These are phyloP conservation scores for Dioscorea zingiberensis DNA, from an alignment of 106 monocot genomes.

Conservation along the genomic window DNA sequence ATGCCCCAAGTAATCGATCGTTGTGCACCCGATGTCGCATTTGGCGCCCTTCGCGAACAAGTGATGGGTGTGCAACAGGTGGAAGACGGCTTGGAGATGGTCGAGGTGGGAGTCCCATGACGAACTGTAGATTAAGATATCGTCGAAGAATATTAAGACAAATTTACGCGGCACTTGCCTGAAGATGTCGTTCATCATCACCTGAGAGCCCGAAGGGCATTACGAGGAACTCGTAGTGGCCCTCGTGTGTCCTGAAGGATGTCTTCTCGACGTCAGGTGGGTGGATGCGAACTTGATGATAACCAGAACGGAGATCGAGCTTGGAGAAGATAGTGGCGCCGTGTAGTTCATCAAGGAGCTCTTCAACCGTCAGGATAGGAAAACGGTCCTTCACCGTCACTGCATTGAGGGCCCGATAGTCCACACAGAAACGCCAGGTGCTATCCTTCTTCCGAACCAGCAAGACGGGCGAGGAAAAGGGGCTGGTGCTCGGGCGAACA, in stretches of 20 bases:
- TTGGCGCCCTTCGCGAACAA: not conserved
- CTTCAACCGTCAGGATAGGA: not conserved
- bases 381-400: not conserved
- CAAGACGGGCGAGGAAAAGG: not conserved
- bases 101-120: not conserved
- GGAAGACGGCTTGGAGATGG: not conserved
- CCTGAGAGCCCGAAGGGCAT: not conserved
- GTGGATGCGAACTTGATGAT: not conserved
- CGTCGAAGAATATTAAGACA: not conserved
- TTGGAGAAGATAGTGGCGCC: not conserved
- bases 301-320: not conserved
- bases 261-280: not conserved
- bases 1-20: not conserved
- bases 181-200: not conserved
- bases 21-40: not conserved
- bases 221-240: not conserved
- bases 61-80: not conserved
- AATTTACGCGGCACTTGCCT: not conserved
- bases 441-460: constrained; percentile 3
- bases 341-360: not conserved
- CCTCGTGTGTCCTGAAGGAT: not conserved
- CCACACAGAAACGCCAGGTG: not conserved
- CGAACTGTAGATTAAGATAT: not conserved
- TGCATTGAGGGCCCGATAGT: not conserved
- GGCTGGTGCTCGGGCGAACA: not conserved